Evolutionary conservation across 495 filamentous ascomycete species (phyloP), one percentile per base, ranked within the genome.

Genomic region (Xylaria castorea): DNA sequence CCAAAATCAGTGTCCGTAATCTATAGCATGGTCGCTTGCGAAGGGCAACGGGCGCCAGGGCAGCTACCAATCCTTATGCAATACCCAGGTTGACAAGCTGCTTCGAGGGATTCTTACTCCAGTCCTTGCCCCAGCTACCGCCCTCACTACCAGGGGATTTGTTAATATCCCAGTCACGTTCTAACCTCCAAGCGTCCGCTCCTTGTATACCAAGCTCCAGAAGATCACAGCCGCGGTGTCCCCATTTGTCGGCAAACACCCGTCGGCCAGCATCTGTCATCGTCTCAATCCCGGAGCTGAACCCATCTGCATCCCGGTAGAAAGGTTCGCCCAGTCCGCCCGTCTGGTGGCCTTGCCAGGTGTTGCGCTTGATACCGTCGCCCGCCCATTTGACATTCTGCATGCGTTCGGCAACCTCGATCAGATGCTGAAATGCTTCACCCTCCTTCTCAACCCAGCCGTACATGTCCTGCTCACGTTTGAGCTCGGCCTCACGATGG

Each of bases 261-360:
- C 71, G 72, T 38, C 84, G 75, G 2, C 88, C 88, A 18, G 82
- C 78, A 34, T 89, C 84, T 57, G 86, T 84, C 75, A 83, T 81
- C 77, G 84, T 85, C 61, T 74, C 58, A 3, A 89, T 72, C 5
- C 84, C 87, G 5, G 72, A 77, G 32, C 85, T 82, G 72, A 91
- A 90, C 20, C 88, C 89, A 22, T 83, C 83, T 0, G 83, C 67
- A 65, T 89, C 86, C 22, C 85, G 72, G 70, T 87, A 89, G 66
- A 86, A 90, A 22, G 89, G 87, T 71, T 91, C 89, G 9, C 84
- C 87, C 62, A 86, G 73, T 0, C 89, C 89, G 5, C 89, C 89
- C 3, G 64, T 77, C 78, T 90, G 89, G 42, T 75, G 71, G 2
- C 71, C 75, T 72, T 90, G 89, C 89, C 89, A 91, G 36, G 75